These are phyloP conservation scores for Kwoniella sp. DNA, from an alignment of 768 basidiomycete species.

Conservation along the genomic window DNA sequence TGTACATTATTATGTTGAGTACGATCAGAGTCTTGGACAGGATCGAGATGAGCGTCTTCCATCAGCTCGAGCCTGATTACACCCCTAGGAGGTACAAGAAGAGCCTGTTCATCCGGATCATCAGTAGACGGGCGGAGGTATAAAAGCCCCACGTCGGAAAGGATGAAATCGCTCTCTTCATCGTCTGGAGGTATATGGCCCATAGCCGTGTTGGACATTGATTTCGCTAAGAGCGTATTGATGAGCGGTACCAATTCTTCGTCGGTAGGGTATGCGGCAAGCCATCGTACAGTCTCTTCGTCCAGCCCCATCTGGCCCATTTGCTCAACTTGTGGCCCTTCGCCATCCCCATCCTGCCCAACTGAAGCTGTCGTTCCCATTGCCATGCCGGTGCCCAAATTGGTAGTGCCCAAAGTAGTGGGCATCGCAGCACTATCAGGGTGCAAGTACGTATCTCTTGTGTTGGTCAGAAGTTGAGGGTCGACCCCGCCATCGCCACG, in stretches of 20 bases:
- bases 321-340: not conserved
- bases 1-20: no score
- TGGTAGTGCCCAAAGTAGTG: no score
- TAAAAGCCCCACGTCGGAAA: slow-evolving; percentile 46
- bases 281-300: slow-evolving; percentile 42
- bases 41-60: slow-evolving; percentile 41
- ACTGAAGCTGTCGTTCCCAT: not conserved
- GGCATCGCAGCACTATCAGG: not conserved
- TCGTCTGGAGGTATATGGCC: slow-evolving; percentile 23
- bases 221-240: slow-evolving; percentile 8
- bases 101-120: slow-evolving; percentile 19
- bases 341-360: not conserved
- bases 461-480: not conserved
- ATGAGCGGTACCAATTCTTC: slow-evolving; percentile 41
- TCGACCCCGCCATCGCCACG: not conserved
- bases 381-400: not conserved
- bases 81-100: slow-evolving; percentile 44
- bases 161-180: slow-evolving; percentile 35
- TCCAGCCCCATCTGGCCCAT: slow-evolving; percentile 24
- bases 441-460: not conserved
- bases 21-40: not conserved
- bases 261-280: slow-evolving; percentile 41
- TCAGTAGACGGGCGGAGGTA: slow-evolving; percentile 36
- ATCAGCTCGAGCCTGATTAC: slow-evolving; percentile 38
- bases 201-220: not conserved